Evolutionary conservation across 768 basidiomycete species (phyloP).

Genomic region (Pseudohyphozyma bogoriensis): DNA sequence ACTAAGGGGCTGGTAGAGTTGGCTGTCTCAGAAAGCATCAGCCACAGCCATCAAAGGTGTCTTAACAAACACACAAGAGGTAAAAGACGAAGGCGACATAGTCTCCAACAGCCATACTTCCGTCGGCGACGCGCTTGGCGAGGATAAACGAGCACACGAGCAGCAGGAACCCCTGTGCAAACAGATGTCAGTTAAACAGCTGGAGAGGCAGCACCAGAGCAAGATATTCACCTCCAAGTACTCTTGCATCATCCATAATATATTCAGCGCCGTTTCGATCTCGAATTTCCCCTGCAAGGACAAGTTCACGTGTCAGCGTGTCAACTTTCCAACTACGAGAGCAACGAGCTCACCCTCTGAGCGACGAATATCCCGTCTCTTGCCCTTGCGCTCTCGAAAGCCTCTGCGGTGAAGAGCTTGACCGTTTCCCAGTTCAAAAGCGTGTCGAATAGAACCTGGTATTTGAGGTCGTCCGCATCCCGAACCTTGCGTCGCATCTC

Average conservation of each 20-base stretch:
- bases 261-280: slow-evolving; percentile 47
- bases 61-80: no score
- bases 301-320: no score
- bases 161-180: slow-evolving; percentile 67
- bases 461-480: slow-evolving; percentile 19
- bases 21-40: no score
- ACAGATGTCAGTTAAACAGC: slow-evolving; percentile 63
- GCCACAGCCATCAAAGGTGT: no score
- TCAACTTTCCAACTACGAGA: no score
- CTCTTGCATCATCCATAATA: no score
- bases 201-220: neutral
- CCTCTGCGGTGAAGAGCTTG: slow-evolving; percentile 81
- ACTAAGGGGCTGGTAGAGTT: slow-evolving; percentile 24
- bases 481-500: slow-evolving; percentile 22
- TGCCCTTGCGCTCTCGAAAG: no score
- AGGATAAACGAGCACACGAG: slow-evolving; percentile 74
- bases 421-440: slow-evolving; percentile 57
- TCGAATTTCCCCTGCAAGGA: slow-evolving; percentile 49
- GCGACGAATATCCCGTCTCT: no score
- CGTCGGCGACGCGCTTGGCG: slow-evolving; percentile 54
- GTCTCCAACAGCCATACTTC: slow-evolving; percentile 34
- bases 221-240: no score
- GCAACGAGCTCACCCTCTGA: no score
- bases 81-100: slow-evolving; percentile 60
- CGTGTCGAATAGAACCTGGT: slow-evolving; percentile 50